Conservation (phyloP, 2,329 filamentous ascomycete species). For the Dichotomopilus funicola region DNA sequence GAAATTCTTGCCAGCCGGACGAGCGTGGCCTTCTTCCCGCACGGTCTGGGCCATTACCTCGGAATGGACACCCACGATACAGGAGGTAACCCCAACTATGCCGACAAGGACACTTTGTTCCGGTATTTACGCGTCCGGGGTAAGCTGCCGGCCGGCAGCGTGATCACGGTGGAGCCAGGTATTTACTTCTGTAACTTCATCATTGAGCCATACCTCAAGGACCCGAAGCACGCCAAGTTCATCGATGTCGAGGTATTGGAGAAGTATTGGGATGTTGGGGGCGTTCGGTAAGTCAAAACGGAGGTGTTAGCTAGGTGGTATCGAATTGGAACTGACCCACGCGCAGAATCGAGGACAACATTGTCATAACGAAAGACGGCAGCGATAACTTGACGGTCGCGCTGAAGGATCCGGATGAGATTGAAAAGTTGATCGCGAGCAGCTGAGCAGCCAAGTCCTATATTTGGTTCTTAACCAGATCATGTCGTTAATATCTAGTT, state of each 20-base stretch:
- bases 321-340: not conserved
- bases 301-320: too few relatives aligned
- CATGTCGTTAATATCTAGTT: too few relatives aligned
- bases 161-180: slow-evolving; percentile 93
- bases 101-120: slow-evolving; percentile 78
- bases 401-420: slow-evolving; percentile 52
- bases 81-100: slow-evolving; percentile 69
- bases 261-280: slow-evolving; percentile 76
- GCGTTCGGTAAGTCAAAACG: slow-evolving; percentile 51
- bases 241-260: slow-evolving; percentile 69
- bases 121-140: slow-evolving; percentile 77
- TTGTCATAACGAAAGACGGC: slow-evolving; percentile 56
- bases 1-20: slow-evolving; percentile 73
- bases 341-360: slow-evolving; percentile 52
- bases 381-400: slow-evolving; percentile 60
- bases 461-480: not conserved
- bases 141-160: slow-evolving; percentile 65
- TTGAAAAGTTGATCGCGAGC: slow-evolving; percentile 47
- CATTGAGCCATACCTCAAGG: slow-evolving; percentile 69
- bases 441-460: slow-evolving; percentile 10
- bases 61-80: slow-evolving; percentile 92
- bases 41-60: slow-evolving; percentile 84
- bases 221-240: slow-evolving; percentile 65
- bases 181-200: slow-evolving; percentile 91
- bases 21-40: slow-evolving; percentile 87